These are phyloP conservation scores for Arachis hypogaea DNA, from an alignment of 306 rosid genomes.

Conservation along the genomic window DNA sequence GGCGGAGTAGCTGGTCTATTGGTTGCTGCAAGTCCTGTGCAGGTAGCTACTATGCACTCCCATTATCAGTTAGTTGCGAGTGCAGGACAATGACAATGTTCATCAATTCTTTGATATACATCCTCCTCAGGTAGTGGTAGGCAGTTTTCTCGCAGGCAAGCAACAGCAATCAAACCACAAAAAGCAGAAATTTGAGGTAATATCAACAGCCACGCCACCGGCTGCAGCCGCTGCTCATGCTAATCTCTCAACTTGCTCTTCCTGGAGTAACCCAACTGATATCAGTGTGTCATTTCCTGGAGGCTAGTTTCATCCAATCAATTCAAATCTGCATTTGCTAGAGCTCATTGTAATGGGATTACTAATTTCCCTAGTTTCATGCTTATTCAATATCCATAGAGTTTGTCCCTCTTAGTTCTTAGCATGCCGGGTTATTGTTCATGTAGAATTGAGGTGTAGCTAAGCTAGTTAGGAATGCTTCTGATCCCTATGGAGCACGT, in stretches of 20 bases:
- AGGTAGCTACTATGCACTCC: constrained; percentile 41
- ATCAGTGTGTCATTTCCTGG: constrained; percentile 70
- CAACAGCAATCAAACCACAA: constrained; percentile 87
- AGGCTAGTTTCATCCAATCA: constrained; percentile 39
- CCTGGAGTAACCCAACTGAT: constrained; percentile 69
- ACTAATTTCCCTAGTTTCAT: constrained; percentile 45
- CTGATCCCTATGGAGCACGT: constrained; percentile 14
- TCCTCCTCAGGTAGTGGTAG: constrained; percentile 79
- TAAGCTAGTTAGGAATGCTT: constrained; percentile 42
- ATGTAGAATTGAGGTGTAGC: constrained; percentile 46
- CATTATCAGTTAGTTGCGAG: background rate
- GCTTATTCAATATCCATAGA: constrained; percentile 44
- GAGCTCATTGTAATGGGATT: constrained; percentile 48
- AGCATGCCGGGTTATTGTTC: constrained; percentile 23
- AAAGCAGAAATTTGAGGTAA: constrained; percentile 72
- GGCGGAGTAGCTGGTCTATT: constrained; percentile 94
- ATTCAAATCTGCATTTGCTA: constrained; percentile 40
- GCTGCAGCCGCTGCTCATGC: constrained; percentile 70
- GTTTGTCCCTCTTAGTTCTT: background rate
- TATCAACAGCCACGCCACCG: constrained; percentile 51
- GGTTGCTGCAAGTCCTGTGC: constrained; percentile 94
- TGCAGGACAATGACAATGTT: too few species aligned
- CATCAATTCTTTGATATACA: too few species aligned
- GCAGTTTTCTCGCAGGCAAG: constrained; percentile 93
- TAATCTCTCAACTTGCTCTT: constrained; percentile 50